These are phyloP conservation scores for Hyaloscypha hepaticicola DNA, from an alignment of 495 filamentous ascomycete genomes.

Conservation along the genomic window DNA sequence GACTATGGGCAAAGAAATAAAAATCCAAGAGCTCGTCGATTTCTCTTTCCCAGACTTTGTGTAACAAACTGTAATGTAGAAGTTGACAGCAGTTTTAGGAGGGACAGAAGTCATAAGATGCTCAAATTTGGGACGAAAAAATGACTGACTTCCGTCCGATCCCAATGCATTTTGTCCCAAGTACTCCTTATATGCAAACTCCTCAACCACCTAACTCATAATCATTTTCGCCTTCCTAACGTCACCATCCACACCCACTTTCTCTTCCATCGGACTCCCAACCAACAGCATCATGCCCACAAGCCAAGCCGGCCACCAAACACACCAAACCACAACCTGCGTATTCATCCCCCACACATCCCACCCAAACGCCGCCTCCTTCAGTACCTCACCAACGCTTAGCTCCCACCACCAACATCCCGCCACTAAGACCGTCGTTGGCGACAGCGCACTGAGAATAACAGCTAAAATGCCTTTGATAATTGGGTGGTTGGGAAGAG, in stretches of 20 bases:
- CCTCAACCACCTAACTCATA: background rate
- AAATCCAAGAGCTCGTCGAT: background rate
- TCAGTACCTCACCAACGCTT: slow-evolving; percentile 56
- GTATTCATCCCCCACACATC: slow-evolving; percentile 89
- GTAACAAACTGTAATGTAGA: background rate
- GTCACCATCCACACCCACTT: background rate
- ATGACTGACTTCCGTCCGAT: background rate
- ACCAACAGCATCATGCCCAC: slow-evolving; percentile 49
- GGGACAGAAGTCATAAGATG: background rate
- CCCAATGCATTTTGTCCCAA: background rate
- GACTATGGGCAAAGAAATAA: background rate
- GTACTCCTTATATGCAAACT: background rate
- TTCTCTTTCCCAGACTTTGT: background rate
- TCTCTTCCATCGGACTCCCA: slow-evolving; percentile 29
- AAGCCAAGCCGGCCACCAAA: slow-evolving; percentile 98
- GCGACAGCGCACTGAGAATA: slow-evolving; percentile 60
- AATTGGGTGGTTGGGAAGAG: slow-evolving; percentile 39
- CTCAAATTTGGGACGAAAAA: background rate
- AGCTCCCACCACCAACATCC: slow-evolving; percentile 51
- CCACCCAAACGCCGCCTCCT: slow-evolving; percentile 85
- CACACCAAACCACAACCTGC: slow-evolving; percentile 87
- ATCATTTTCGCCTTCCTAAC: background rate
- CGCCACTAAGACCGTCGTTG: slow-evolving; percentile 59
- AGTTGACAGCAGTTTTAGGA: background rate
- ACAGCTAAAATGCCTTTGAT: slow-evolving; percentile 30